Conservation (phyloP, 805 yeast genomes). For the Yarrowia divulgata region DNA sequence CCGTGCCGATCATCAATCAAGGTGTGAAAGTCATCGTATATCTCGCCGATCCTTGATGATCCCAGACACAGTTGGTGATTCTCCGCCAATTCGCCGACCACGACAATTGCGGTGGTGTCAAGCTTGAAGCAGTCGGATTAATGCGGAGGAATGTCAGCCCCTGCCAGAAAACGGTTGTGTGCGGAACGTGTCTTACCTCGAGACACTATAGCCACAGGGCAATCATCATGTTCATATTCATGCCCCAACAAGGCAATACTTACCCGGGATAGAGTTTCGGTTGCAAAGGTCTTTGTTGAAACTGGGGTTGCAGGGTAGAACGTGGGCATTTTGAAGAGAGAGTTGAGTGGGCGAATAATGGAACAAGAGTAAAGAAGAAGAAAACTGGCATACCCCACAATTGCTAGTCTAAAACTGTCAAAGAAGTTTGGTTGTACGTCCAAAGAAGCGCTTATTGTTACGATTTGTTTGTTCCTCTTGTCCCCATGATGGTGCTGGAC, state of each 20-base stretch:
- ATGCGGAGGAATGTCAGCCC: not conserved
- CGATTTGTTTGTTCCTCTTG: slow-evolving; percentile 1
- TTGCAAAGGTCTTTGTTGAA: not conserved
- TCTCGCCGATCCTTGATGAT: slow-evolving; percentile 15
- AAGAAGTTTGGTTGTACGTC: not conserved
- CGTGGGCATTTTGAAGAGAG: slow-evolving; percentile 1
- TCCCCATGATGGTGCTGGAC: not conserved
- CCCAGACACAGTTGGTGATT: not conserved
- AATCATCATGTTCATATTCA: not conserved
- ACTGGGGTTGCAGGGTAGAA: not conserved
- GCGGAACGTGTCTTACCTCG: too few relatives aligned
- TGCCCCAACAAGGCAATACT: not conserved
- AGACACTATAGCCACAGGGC: not conserved
- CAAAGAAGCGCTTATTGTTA: not conserved
- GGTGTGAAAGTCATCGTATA: slow-evolving; percentile 16
- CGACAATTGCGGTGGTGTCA: not conserved
- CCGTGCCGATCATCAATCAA: slow-evolving; percentile 1
- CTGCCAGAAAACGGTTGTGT: not conserved
- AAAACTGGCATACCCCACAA: not conserved
- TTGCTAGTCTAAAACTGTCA: not conserved
- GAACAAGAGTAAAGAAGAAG: not conserved
- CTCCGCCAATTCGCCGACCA: not conserved
- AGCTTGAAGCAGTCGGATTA: not conserved
- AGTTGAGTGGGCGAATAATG: not conserved
- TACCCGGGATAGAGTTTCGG: slow-evolving; percentile 6